These are phyloP conservation scores for Cercospora beticola DNA, from an alignment of 2,329 filamentous ascomycete genomes.

Conservation along the genomic window DNA sequence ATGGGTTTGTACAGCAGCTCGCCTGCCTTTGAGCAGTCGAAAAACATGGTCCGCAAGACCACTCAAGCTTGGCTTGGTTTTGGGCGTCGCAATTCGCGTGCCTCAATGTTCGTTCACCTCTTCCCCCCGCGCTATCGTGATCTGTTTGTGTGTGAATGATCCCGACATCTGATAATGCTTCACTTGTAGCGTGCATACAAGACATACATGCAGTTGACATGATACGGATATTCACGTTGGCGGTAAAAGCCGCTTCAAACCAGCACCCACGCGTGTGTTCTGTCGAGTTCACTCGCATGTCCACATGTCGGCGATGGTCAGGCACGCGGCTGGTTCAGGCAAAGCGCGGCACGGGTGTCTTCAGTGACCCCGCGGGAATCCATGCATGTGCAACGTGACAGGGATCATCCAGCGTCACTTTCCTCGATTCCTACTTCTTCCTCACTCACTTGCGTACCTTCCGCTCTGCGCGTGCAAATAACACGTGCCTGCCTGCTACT, in stretches of 20 bases:
- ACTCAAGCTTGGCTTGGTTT: constrained; percentile 16
- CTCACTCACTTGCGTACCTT: neutral
- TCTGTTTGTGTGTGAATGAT: too few relatives aligned
- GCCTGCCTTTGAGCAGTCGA: neutral
- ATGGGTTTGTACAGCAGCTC: constrained; percentile 2
- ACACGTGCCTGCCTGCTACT: neutral
- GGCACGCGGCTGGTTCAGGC: neutral
- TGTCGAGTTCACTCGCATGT: neutral
- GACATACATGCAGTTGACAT: too few relatives aligned
- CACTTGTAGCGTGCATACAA: too few relatives aligned
- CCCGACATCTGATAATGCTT: too few relatives aligned
- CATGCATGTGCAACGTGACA: neutral
- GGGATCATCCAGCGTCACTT: neutral
- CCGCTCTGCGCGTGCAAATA: neutral
- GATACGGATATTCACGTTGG: neutral
- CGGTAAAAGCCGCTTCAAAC: neutral
- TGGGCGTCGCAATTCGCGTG: constrained; percentile 13
- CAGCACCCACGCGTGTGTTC: neutral
- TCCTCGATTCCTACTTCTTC: neutral
- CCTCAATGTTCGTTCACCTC: constrained; percentile 1
- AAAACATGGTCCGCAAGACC: constrained; percentile 12
- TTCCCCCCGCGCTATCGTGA: neutral
- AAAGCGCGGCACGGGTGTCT: neutral
- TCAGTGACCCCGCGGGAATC: neutral
- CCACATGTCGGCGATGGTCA: neutral